Base-by-base conservation (phyloP, 805 yeast genomes). In the Spathaspora girioi region DNA sequence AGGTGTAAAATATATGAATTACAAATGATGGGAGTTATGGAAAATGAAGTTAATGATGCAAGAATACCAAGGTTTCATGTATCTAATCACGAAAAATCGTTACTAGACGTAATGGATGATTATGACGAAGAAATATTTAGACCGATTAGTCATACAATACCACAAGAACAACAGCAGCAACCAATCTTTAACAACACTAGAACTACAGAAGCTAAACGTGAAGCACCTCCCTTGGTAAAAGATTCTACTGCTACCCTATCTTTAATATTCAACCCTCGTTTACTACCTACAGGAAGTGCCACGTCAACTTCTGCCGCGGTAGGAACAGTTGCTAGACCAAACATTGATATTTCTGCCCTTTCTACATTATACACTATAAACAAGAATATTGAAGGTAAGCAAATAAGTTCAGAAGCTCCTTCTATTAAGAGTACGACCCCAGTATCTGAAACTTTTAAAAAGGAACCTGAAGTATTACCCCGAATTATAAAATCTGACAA, bases 21-120 rank as follows among this genome's bases (percentile, higher is more conserved):
- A 17, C 98, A 94, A 65, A 94, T 94, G 97, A 93, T 93, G 96
- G 98, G 98, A 0, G 80, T 94, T 7, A 90, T 93, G 86, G 98
- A 93, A 60, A 89, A 89, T 59, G 97, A 94, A 61, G 73, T 84
- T 51, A 82, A 84, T 56, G 82, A 86, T 11, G 80, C 87, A 7
- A 80, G 83, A 8, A 79, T 92, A 10, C 84, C 83, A 15, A 78
- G 85, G 47, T 68, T 91, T 47, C 76, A 73, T 11, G 59, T 59
- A 54, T 66, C 54, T 46, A 61, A 55, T 23, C 9, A 3, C 14
- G 63, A 70, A 5, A 64, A 64, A 46, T 73, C 84, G 0, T 72
- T 85, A 38, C 57, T 76, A 1, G 86, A 82, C 38, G 77, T 84
- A 5, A 88, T 89, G 87, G 81, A 80, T 29, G 70, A 69, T 1